Base-by-base conservation (phyloP, 2,329 filamentous ascomycete genomes). In the Colletotrichum neosansevieriae region DNA sequence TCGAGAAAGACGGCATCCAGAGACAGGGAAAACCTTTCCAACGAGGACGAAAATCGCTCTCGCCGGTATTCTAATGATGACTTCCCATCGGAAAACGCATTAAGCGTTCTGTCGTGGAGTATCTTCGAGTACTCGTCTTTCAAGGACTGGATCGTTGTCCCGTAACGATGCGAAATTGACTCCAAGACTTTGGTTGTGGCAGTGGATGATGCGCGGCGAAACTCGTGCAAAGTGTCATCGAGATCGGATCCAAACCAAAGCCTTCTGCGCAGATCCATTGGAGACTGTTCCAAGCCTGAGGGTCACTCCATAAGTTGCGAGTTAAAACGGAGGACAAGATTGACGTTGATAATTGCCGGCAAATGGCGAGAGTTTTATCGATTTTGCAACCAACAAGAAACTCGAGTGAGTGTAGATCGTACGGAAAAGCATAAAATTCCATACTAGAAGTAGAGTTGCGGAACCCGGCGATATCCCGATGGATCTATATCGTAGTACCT, bases 221-320 rank as follows among this genome's bases (percentile, higher is more conserved):
- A 85, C 51, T 82, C 77, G 65, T 85, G 83, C 1, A 85, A 74
- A 0, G 82, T 84, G 70, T 85, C 82, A 63, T 85, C 83, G 6
- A 86, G 78, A 45, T 85, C 83, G 59, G 85, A 85, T 1, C 79
- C 81, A 42, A 83, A 77, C 80, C 82, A 84, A 1, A 59, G 4
- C 15, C 51, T 60, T 4, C 21, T 34, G 2, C 13, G 13, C 10
- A 60, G 9, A 3, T 13, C 17, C 19, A 13, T 44, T 40, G 12
- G 32, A 15, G 51, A n/a, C 4, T 1, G 45, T 24, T 9, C 32
- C 6, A n/a, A 13, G 6, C 21, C n/a, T 10, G 6, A 13, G 21
- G 51, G 6, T 9, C 40, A 9, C 5, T 17, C 12, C 51, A 56
- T 42, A 6, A 29, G 24, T 29, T 29, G 3, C 24, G 24, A 29